Evolutionary conservation across 768 basidiomycete genomes (phyloP), one percentile per base, ranked within the genome.

Genomic region (Lepiota brunneoincarnata): DNA sequence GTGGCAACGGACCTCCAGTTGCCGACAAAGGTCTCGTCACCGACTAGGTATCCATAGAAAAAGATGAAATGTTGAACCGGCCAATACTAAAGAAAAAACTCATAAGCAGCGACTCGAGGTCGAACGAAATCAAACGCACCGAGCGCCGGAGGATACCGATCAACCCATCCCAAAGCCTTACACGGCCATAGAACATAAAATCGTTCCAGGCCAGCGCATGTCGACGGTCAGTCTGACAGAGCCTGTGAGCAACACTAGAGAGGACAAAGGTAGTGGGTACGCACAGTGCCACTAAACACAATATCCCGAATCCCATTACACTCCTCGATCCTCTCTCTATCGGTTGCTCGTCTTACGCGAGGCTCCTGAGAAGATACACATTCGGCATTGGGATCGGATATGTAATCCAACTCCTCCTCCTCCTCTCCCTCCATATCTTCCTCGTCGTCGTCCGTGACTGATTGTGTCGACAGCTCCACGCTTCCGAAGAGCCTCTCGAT

Each of bases 11-110:
- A 70, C 42, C 89, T 75, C 89, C 89, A 90, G 53, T 82, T 84
- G 4, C 89, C 89, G 14, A 87, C 86, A 56, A 90, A 79, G 53
- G 78, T 87, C 54, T 78, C 68, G 7, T 78, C 80, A 0, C 81
- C 86, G 5, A 85, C 77, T 43, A 91, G 58, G 63, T 89, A 91
- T 4, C 89, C 89, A 28, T 82, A 86, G 59, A 90, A 84, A 38
- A 90, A 74, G 61, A 72, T 62, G 34, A 69, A 65, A 31, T 68
- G 74, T 10, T 18, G 47, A 24, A n/a, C 47, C 28, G 49, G 44
- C 44, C 26, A 52, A 5, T 37, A 45, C 42, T 56, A 20, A 10
- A n/a, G 45, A 44, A 20, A 28, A 35, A n/a, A n/a, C n/a, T n/a
- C n/a, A n/a, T n/a, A n/a, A n/a, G n/a, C n/a, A n/a, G n/a, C n/a